Conservation (phyloP, 352 stramenopile genomes). For the Pythium grandisporangium region DNA sequence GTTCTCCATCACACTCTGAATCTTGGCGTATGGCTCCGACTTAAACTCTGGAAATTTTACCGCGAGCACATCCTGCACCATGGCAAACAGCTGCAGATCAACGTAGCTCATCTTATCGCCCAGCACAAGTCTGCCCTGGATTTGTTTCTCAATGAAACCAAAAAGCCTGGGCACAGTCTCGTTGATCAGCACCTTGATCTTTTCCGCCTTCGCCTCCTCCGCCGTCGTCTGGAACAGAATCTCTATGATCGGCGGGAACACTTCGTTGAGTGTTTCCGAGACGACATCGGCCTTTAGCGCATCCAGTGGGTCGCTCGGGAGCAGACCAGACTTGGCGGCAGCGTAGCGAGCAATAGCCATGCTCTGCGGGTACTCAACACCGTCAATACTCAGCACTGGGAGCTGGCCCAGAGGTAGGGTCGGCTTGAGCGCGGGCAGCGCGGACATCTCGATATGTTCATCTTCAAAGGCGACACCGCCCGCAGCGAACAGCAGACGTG, state of each 20-base stretch:
- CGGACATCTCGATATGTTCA: conserved; percentile 15
- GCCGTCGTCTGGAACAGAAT: conserved; percentile 22
- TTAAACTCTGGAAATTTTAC: conserved; percentile 15
- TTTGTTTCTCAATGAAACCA: conserved; percentile 13
- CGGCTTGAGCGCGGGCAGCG: conserved; percentile 25
- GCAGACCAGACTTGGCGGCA: conserved; percentile 29
- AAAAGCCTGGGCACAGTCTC: conserved; percentile 20
- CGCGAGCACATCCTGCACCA: conserved; percentile 21
- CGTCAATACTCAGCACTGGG: conserved; percentile 39
- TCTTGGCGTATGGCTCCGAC: conserved; percentile 21
- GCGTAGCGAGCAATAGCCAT: conserved; percentile 52
- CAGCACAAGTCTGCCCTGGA: conserved; percentile 27
- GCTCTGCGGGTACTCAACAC: conserved; percentile 32
- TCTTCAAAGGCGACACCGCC: conserved; percentile 44
- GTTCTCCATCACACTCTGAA: conserved; percentile 15
- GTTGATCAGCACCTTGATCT: conserved; percentile 20
- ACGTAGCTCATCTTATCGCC: conserved; percentile 21
- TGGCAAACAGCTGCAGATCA: conserved; percentile 36
- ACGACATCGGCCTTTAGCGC: conserved; percentile 33
- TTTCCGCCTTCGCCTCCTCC: conserved; percentile 20
- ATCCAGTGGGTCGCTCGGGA: conserved; percentile 26
- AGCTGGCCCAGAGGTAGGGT: conserved; percentile 35
- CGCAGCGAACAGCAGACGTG: conserved; percentile 30
- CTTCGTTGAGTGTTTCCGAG: conserved; percentile 26
- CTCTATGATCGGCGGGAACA: conserved; percentile 14